Evolutionary conservation across 2,329 filamentous ascomycete species (phyloP).

Genomic region (Neofusicoccum kwambonambiense): DNA sequence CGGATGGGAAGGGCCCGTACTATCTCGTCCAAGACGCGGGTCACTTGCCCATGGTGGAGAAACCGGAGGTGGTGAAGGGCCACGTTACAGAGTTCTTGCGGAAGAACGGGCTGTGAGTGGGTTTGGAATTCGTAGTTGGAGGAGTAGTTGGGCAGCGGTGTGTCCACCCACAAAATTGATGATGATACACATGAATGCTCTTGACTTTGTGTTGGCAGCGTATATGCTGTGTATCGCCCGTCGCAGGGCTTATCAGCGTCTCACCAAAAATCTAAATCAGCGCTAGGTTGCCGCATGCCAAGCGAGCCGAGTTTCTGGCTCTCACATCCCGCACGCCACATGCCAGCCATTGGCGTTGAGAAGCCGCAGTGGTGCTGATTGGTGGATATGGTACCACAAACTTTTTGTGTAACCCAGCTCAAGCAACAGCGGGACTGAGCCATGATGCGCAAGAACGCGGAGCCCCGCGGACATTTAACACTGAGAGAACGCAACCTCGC

Average conservation of each 20-base stretch:
- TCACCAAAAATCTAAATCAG: too few relatives aligned
- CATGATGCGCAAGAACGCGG: background rate
- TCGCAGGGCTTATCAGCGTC: too few relatives aligned
- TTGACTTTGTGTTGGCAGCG: background rate
- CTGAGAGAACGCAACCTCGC: too few relatives aligned
- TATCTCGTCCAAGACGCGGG: constrained; percentile 68
- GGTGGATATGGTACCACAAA: background rate
- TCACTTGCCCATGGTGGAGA: constrained; percentile 82
- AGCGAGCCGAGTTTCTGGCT: background rate
- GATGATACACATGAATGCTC: background rate
- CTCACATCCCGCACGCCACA: background rate
- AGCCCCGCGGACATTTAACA: too few relatives aligned
- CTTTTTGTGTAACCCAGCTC: background rate
- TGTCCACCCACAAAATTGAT: background rate
- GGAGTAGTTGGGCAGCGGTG: background rate
- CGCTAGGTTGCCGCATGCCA: too few relatives aligned
- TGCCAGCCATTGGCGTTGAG: background rate
- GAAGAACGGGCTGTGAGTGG: background rate
- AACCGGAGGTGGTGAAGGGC: constrained; percentile 65
- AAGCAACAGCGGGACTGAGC: background rate
- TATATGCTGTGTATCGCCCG: too few relatives aligned
- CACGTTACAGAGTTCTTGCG: constrained; percentile 58
- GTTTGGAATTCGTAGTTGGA: background rate
- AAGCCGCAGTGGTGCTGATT: background rate
- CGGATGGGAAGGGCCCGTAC: constrained; percentile 49